These are phyloP conservation scores for Globisporangium irregulare DNA, from an alignment of 352 stramenopile genomes.

Conservation along the genomic window DNA sequence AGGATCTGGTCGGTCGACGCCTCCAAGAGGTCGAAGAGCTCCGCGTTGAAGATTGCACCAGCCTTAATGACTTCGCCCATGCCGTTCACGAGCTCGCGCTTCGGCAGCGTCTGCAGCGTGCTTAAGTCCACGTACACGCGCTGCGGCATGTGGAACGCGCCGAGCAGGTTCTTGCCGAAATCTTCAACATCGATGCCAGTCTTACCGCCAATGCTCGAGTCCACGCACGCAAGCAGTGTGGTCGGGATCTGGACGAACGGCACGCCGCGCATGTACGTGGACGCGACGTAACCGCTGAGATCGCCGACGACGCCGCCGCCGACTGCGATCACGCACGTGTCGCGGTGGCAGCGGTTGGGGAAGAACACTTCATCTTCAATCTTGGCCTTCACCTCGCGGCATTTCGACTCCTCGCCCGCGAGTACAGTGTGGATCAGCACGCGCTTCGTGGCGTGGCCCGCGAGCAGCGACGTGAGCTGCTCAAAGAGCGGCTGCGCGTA, in stretches of 20 bases:
- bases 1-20: constrained; percentile 84
- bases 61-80: constrained; percentile 99
- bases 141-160: constrained; percentile 97
- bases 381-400: constrained; percentile 69
- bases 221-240: constrained; percentile 98
- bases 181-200: constrained; percentile 96
- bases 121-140: constrained; percentile 96
- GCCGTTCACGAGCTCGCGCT: constrained; percentile 94
- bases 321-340: constrained; percentile 85
- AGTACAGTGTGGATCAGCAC: constrained; percentile 64
- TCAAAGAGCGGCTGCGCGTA: constrained; percentile 61
- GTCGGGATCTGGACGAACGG: constrained; percentile 93
- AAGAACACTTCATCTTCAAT: constrained; percentile 85
- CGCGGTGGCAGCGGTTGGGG: constrained; percentile 75
- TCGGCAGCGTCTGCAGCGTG: constrained; percentile 92
- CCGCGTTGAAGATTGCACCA: constrained; percentile 92
- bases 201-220: constrained; percentile 98
- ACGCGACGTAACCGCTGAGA: constrained; percentile 96
- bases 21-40: constrained; percentile 95
- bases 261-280: constrained; percentile 95
- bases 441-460: constrained; percentile 32
- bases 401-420: constrained; percentile 74
- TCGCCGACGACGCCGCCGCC: constrained; percentile 98
- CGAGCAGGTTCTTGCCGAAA: constrained; percentile 97
- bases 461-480: constrained; percentile 43